Evolutionary conservation across 257 asterid genomes (phyloP), one percentile per base, ranked within the genome.

Genomic region (Coffea eugenioides): DNA sequence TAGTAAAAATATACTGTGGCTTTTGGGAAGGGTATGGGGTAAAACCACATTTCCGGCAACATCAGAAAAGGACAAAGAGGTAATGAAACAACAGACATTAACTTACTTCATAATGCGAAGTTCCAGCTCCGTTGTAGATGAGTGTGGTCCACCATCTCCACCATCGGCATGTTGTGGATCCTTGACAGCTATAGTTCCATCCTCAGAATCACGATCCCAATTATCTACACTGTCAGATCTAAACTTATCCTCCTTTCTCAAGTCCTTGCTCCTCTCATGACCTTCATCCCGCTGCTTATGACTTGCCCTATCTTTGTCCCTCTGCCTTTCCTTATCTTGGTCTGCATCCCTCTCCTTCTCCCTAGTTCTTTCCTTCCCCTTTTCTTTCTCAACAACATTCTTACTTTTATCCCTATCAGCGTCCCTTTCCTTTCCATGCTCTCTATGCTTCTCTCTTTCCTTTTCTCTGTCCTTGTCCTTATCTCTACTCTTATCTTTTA

Each of bases 81-180:
- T 9, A 75, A 41, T 0, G n/a, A 18, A 43, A 61, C 49, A 23
- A 10, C 45, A 75, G 61, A 57, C 25, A 36, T 68, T 62, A 48
- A 89, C 96, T 90, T 87, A 95, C 99, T 84, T 93, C 41, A 83
- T 72, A 88, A 93, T 88, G 76, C 98, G 98, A 69, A 87, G 89
- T 88, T 87, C 89, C 81, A 95, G 31, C 75, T 90, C 90, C 7
- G 84, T 80, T 36, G 88, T 74, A 25, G 94, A 73, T 79, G 84
- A 82, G 9, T 77, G 82, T 68, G 87, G 46, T 74, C 84, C 89
- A 79, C 52, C 87, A 73, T 80, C 88, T 74, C 84, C 89, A 79
- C 52, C 87, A 73, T 80, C 88, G 65, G 71, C 80, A 78, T 69
- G 84, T 77, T 86, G 87, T 49, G 80, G 87, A 75, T 73, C 79